Base-by-base conservation (phyloP, 495 filamentous ascomycete species). In the Penicillium cataractarum region DNA sequence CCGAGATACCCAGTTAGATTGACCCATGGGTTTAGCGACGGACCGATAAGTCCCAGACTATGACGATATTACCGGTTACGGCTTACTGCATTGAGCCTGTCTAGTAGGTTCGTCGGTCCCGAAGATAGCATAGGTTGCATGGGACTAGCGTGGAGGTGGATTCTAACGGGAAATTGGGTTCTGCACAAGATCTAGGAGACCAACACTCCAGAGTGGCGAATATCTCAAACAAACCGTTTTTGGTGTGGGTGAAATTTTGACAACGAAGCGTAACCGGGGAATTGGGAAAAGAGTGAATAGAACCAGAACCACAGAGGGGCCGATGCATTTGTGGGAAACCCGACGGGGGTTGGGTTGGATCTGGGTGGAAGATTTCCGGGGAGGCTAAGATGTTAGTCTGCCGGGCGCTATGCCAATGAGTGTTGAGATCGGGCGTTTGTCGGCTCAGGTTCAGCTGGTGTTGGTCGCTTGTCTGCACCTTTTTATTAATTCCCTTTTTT, bases 391-490 rank as follows among this genome's bases (percentile, higher is more conserved):
- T 55, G 27, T 70, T 72, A 72, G 70, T 57, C 27, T 19, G 46
- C 27, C 33, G 27, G 29, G 58, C 26, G 54, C 42, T 35, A 35
- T 66, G 59, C 70, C 70, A 72, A 72, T 72, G 62, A 46, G 51
- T 21, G 54, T n/a, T 10, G 27, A 44, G 48, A 61, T 68, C 52
- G 55, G 50, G 55, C 62, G 58, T 33, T 15, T 62, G 51, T 64
- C 65, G 63, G 60, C 56, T 70, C 49, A 27, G 26, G 61, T 70
- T 71, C 70, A 72, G 70, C 70, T 72, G 64, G 48, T 37, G 64
- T 60, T 64, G 62, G 62, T 65, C 48, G 27, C 57, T 44, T 35
- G 13, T 26, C 24, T 48, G 44, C 24, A 21, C 21, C 29, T 17
- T 42, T 39, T 22, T 12, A 24, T 46, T 46, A 12, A 22, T 13